These are phyloP conservation scores for Scheffersomyces parashehatae DNA, from an alignment of 1,139 yeast genomes.

Conservation along the genomic window DNA sequence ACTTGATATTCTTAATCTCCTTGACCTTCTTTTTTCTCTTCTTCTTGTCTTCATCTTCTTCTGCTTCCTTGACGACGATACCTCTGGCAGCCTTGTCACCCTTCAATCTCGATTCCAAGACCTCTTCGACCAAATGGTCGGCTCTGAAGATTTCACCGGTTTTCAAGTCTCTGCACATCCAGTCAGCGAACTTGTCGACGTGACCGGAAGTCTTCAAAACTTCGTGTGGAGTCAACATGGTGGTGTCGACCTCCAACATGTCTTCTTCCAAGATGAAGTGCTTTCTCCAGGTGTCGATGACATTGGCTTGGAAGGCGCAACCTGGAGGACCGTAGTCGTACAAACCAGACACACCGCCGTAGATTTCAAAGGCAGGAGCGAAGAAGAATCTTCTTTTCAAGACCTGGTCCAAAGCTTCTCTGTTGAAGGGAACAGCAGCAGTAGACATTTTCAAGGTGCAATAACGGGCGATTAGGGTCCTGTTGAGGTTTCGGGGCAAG, in stretches of 20 bases:
- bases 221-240: constrained; percentile 96
- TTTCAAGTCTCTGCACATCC: constrained; percentile 97
- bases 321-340: constrained; percentile 99
- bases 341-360: constrained; percentile 97
- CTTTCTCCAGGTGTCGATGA: constrained; percentile 94
- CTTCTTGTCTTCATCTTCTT: constrained; percentile 73
- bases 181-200: constrained; percentile 97
- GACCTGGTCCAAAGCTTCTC: constrained; percentile 87
- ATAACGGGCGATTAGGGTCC: background rate
- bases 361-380: constrained; percentile 96
- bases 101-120: constrained; percentile 89
- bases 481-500: background rate
- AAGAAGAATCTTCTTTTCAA: constrained; percentile 94
- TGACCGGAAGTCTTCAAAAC: constrained; percentile 98
- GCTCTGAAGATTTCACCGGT: constrained; percentile 99
- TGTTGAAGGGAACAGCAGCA: constrained; percentile 53
- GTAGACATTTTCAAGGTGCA: constrained; percentile 28
- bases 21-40: constrained; percentile 93
- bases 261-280: constrained; percentile 97
- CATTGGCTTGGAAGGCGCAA: constrained; percentile 95
- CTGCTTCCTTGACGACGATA: constrained; percentile 50
- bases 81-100: constrained; percentile 98
- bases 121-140: constrained; percentile 97
- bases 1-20: constrained; percentile 85
- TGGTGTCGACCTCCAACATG: constrained; percentile 97